Conservation (phyloP, 1,284 basidiomycete genomes). For the Rhodotorula sp. region DNA sequence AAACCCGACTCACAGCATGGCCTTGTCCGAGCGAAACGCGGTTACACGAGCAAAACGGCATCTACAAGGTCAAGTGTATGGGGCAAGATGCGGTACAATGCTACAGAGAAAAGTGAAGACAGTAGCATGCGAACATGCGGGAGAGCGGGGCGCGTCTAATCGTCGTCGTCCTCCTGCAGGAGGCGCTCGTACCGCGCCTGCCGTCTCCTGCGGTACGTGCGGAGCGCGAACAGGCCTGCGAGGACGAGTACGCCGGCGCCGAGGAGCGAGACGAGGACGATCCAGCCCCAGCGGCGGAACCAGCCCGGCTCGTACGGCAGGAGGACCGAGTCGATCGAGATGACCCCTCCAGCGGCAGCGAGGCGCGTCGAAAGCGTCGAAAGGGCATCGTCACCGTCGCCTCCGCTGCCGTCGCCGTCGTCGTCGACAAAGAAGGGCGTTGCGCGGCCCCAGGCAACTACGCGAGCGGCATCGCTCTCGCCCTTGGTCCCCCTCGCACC, state of each 20-base stretch:
- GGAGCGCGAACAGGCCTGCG: conserved; percentile 6
- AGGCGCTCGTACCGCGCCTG: conserved; percentile 22
- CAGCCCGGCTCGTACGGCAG: conserved; percentile 78
- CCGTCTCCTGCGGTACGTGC: conserved; percentile 23
- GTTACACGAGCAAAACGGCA: not conserved
- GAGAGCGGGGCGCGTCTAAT: not conserved
- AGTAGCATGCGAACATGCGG: not conserved
- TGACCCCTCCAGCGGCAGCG: conserved; percentile 70
- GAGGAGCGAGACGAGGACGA: conserved; percentile 19
- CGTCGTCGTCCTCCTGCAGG: conserved; percentile 30
- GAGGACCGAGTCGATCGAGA: conserved; percentile 80
- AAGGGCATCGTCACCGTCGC: not conserved
- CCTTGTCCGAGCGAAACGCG: not conserved
- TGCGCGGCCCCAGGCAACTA: conserved; percentile 78
- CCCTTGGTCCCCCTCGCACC: conserved; percentile 75
- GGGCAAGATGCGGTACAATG: no score
- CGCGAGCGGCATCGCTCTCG: conserved; percentile 70
- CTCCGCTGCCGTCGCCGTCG: not conserved
- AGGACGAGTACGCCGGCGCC: conserved; percentile 12
- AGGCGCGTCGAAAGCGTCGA: conserved; percentile 45
- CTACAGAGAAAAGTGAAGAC: not conserved
- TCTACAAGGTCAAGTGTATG: not conserved
- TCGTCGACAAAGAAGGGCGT: conserved; percentile 56
- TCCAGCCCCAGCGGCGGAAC: conserved; percentile 67
- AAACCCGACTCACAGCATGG: no score